These are phyloP conservation scores for Chenopodium album DNA, from an alignment of 148 eudicot species.

Conservation along the genomic window DNA sequence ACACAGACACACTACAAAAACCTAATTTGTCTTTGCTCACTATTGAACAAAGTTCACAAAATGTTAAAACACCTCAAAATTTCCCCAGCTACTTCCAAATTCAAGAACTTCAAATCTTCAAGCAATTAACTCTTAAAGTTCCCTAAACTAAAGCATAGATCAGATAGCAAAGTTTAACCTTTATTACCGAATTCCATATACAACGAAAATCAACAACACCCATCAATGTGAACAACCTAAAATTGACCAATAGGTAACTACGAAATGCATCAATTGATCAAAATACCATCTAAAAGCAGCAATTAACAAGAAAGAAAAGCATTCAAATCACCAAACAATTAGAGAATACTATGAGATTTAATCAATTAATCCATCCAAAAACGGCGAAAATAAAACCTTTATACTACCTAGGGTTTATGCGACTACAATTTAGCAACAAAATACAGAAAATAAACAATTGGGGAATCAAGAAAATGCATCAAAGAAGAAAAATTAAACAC, in stretches of 20 bases:
- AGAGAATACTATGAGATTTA: background rate
- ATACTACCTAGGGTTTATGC: background rate
- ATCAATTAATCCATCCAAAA: background rate
- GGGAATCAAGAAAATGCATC: conserved; percentile 19
- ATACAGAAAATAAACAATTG: background rate
- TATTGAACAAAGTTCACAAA: background rate
- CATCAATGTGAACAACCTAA: background rate
- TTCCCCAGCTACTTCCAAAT: background rate
- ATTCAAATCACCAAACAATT: background rate
- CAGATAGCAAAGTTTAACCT: background rate
- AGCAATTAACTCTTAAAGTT: background rate
- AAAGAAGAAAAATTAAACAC: background rate
- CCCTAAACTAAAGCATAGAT: background rate
- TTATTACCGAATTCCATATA: background rate
- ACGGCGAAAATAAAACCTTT: background rate
- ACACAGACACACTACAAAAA: background rate
- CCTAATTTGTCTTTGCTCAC: background rate
- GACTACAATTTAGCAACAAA: background rate
- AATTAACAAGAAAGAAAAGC: background rate
- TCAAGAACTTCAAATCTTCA: background rate
- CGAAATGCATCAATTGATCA: background rate
- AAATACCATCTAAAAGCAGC: background rate
- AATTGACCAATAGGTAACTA: background rate
- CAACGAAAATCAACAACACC: background rate
- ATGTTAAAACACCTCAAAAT: background rate